Base-by-base conservation (phyloP, 139 green algal species). In the Chlamydomonas sp. region DNA sequence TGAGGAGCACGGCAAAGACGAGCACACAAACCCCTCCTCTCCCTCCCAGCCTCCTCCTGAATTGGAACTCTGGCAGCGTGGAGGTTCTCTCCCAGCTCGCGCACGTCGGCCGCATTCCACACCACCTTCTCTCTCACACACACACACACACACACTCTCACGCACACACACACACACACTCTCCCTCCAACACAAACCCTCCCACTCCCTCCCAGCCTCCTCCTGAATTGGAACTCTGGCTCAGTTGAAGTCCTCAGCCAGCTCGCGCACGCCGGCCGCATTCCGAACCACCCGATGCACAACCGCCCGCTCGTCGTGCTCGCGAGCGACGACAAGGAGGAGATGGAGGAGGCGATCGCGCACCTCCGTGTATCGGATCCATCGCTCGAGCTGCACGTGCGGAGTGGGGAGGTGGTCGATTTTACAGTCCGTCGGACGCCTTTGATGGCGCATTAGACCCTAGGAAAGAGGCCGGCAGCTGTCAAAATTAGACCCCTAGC, bases 261-360 rank as follows among this genome's bases (percentile, higher is more conserved):
- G 54, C 54, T 64, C 8, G 54, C 54, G 54, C 26, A 64, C 26
- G 54, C 54, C 24, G 24, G 34, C 24, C 54, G 34, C 10, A 64
- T 64, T 30, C 54, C 54, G 16, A 64, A 64, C 24, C 54, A 64
- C 26, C 54, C 54, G 6, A 36, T 64, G 24, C 54, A 64, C 54
- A 64, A 64, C 54, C 54, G 54, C 54, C 54, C 54, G 30, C 54
- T 64, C 8, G 54, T 64, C 24, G 24, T 64, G 54, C 54, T 64
- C 16, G 54, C 54, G 24, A 10, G 24, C 22, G 34, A 64, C 8
- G 54, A 64, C 54, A 64, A 26, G 54, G 22, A 30, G 16, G 54
- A 64, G 26, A 64, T 64, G 54, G 54, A 64, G 26, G 8, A 20
- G 20, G 54, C 30, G 54, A 22, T 64, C 24, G 54, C 54, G 26